phyloP scores from a whole-genome alignment of 2,329 filamentous ascomycete species.

The Alternaria sp. region DNA sequence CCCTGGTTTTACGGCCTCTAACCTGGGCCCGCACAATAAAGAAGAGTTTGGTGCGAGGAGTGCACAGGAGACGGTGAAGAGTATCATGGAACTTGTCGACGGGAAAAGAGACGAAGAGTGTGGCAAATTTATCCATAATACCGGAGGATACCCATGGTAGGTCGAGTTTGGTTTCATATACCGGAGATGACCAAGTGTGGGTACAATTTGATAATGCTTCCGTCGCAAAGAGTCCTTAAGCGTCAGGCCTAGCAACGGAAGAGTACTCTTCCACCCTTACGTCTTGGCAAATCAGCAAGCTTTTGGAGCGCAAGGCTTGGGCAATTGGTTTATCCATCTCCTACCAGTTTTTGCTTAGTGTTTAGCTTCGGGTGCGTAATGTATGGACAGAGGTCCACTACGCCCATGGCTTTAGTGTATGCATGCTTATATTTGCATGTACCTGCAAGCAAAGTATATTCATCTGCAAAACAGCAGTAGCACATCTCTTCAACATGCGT shows the following conservation, averaged over 20 bases:
- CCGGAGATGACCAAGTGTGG: neutral
- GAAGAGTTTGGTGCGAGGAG: constrained; percentile 49
- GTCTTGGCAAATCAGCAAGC: neutral
- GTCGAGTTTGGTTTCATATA: fast-evolving
- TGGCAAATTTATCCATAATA: constrained; percentile 45
- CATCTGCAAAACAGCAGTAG: neutral
- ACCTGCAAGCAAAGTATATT: neutral
- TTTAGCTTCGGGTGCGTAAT: neutral
- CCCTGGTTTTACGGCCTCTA: constrained; percentile 51
- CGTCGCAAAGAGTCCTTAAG: neutral
- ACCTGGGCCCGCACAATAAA: constrained; percentile 45
- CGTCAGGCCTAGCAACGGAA: neutral
- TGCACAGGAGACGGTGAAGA: constrained; percentile 42
- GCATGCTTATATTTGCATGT: neutral
- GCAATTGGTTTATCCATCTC: neutral
- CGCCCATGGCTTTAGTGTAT: neutral
- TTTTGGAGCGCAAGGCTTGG: neutral
- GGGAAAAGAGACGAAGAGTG: constrained; percentile 50
- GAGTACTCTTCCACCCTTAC: neutral
- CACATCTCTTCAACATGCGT: neutral
- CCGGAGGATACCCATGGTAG: constrained; percentile 46
- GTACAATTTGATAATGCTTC: neutral
- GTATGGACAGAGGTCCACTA: neutral
- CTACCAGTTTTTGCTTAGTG: neutral
- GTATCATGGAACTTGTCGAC: constrained; percentile 50